phyloP scores from a whole-genome alignment of 2,329 filamentous ascomycete species.

The Taxawa tesnikishii region DNA sequence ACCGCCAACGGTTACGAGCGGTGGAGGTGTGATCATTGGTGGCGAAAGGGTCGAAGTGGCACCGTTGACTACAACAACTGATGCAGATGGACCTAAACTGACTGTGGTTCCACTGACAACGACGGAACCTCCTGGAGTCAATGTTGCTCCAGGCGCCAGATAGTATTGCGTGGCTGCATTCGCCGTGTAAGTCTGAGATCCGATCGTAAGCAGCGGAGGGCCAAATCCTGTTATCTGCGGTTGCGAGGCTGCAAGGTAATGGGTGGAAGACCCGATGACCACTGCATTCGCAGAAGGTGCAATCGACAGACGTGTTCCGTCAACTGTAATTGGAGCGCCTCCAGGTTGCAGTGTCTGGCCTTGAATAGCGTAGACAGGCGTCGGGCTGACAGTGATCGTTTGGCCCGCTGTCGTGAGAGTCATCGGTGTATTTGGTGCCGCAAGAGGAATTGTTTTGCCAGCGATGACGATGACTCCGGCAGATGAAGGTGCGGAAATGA shows the following conservation, averaged over 20 bases:
- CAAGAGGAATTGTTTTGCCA: constrained; percentile 8
- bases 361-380: constrained; percentile 20
- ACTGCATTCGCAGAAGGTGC: constrained; percentile 23
- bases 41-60: constrained; percentile 20
- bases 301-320: constrained; percentile 19
- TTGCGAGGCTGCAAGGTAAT: constrained; percentile 8
- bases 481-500: constrained; percentile 8
- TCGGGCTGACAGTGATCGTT: constrained; percentile 15
- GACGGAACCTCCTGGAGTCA: constrained; percentile 24
- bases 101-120: constrained; percentile 25
- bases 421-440: not conserved
- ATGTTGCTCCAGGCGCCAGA: constrained; percentile 22
- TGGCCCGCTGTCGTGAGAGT: constrained; percentile 4
- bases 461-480: constrained; percentile 11
- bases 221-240: constrained; percentile 12
- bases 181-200: constrained; percentile 25
- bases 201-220: constrained; percentile 24
- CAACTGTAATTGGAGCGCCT: constrained; percentile 21
- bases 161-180: constrained; percentile 35
- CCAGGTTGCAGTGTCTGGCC: constrained; percentile 23
- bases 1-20: constrained; percentile 16
- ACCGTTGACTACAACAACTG: constrained; percentile 26
- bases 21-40: constrained; percentile 17
- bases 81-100: constrained; percentile 26
- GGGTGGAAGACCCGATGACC: constrained; percentile 16